Base-by-base conservation (phyloP, 1,284 basidiomycete species). In the Moesziomyces sp. region DNA sequence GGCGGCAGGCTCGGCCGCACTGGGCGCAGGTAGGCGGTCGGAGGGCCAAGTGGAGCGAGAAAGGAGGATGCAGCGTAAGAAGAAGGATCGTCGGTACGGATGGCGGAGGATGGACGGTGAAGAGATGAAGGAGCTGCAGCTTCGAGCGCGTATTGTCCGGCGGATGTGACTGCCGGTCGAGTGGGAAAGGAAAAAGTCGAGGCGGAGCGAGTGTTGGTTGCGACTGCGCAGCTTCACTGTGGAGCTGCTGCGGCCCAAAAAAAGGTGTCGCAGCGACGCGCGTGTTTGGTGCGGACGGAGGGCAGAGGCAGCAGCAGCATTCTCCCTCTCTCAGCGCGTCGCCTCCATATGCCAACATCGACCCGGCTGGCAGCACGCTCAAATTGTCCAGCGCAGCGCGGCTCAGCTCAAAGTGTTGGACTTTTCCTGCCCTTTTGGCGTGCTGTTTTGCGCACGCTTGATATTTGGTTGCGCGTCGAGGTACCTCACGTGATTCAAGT, bases 391-490 rank as follows among this genome's bases (percentile, higher is more conserved):
- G 35, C 35, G 35, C 35, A 38, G 35, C 13, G 35, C 16, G 7
- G 38, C 38, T 18, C 38, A 40, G 14, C 6, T 7, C 4, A 28
- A 23, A 14, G 47, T 58, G 57, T 46, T 66, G 63, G 40, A 61
- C 52, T 50, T 30, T 30, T 35, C 21, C n/a, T 19, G 23, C 34
- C 28, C 19, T 9, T 43, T n/a, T 44, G 13, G 6, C 3, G 7
- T n/a, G 43, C 35, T 40, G 38, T 40, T 40, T 40, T 34, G 10
- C 11, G 2, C 30, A 34, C 11, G 14, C 16, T 14, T 16, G 28
- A 44, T 52, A 21, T 59, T 48, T 69, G 30, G 54, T 49, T 58
- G 65, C 68, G 68, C 68, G 68, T 71, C 62, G 68, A 58, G 54
- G 1, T 10, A 3, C 24, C 46, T 71, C 68, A 71, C 68, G 68